phyloP scores from a whole-genome alignment of 176 grass and related monocot species.

The Carex scoparia region DNA sequence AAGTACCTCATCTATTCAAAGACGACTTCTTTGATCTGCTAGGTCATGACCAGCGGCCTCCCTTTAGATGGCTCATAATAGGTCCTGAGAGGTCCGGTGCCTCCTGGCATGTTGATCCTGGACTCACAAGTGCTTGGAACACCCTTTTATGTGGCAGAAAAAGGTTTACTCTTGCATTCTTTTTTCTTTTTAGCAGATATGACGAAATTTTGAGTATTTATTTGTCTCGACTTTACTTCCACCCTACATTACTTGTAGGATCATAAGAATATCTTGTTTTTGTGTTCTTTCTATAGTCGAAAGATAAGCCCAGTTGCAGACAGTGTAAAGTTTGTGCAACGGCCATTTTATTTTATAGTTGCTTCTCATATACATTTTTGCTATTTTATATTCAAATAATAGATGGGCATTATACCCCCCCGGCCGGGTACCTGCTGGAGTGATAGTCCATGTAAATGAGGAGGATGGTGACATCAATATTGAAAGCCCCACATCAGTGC shows the following conservation, averaged over 20 bases:
- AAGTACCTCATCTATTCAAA: constrained; percentile 74
- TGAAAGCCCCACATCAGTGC: constrained; percentile 86
- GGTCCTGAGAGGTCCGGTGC: constrained; percentile 96
- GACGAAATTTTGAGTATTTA: constrained; percentile 22
- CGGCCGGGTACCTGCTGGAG: constrained; percentile 88
- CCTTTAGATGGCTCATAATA: constrained; percentile 96
- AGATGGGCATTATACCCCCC: constrained; percentile 99
- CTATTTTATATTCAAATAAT: constrained; percentile 26
- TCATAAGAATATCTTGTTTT: not conserved
- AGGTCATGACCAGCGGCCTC: constrained; percentile 69
- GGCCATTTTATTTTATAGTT: not conserved
- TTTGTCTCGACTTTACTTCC: not conserved
- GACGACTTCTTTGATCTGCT: constrained; percentile 86
- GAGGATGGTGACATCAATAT: constrained; percentile 92
- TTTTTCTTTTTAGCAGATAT: not conserved
- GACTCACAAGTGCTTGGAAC: constrained; percentile 91
- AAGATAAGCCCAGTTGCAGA: not conserved
- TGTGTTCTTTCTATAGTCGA: constrained; percentile 5
- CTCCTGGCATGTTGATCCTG: constrained; percentile 99
- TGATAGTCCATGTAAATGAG: constrained; percentile 91
- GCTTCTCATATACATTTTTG: not conserved
- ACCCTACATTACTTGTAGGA: too few species aligned
- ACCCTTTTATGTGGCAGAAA: constrained; percentile 90
- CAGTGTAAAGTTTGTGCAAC: not conserved
- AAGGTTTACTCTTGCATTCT: constrained; percentile 42